Conservation (phyloP, 169 alveolate genomes). For the Cryptosporidium ryanae region DNA sequence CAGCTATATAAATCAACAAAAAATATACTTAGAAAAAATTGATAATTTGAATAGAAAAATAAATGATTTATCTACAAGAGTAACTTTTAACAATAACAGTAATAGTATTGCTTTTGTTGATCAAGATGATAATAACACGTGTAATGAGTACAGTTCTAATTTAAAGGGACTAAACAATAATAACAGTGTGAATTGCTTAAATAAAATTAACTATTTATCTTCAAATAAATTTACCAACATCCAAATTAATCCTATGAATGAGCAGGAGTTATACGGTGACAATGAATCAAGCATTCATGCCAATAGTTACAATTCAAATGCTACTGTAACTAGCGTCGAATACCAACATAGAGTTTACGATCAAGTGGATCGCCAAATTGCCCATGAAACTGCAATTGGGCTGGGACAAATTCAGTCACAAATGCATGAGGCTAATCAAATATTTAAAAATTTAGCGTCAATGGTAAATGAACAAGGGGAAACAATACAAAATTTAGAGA, state of each 20-base stretch:
- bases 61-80: constrained; percentile 4
- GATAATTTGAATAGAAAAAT: constrained; percentile 14
- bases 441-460: constrained; percentile 37
- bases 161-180: neutral
- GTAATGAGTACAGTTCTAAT: neutral
- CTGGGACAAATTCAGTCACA: constrained; percentile 42
- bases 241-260: too few relatives aligned
- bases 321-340: neutral
- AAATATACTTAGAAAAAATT: neutral
- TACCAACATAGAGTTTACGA: neutral
- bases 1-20: constrained; percentile 10
- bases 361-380: constrained; percentile 49
- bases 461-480: constrained; percentile 68
- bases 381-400: constrained; percentile 52
- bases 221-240: too few relatives aligned
- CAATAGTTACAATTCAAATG: neutral
- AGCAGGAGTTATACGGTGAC: neutral
- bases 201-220: too few relatives aligned
- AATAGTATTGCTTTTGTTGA: neutral
- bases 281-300: neutral
- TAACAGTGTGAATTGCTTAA: neutral
- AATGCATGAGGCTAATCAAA: constrained; percentile 57
- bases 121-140: neutral
- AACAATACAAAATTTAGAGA: constrained; percentile 57
- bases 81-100: neutral